Evolutionary conservation across 2,329 filamentous ascomycete species (phyloP).

Genomic region (Aspergillus brasiliensis): DNA sequence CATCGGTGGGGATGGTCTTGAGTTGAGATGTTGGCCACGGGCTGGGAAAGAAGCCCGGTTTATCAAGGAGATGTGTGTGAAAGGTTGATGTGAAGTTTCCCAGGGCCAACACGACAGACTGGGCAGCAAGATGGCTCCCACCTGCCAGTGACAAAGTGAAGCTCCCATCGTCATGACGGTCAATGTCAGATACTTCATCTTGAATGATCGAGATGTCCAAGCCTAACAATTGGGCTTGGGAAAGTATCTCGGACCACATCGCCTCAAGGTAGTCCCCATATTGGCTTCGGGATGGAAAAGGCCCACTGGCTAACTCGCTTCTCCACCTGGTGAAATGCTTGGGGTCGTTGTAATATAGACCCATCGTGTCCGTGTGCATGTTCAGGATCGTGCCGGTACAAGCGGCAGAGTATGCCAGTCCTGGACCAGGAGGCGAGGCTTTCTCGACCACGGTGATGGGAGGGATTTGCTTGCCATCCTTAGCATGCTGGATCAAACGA

Average conservation of each 20-base stretch:
- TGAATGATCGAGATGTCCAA: constrained; percentile 7
- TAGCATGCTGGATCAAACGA: constrained; percentile 10
- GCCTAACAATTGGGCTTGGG: constrained; percentile 4
- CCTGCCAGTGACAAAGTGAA: neutral
- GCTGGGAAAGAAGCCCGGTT: constrained; percentile 10
- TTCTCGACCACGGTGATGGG: constrained; percentile 7
- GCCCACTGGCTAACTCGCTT: neutral
- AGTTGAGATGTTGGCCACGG: constrained; percentile 15
- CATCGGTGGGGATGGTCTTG: constrained; percentile 4
- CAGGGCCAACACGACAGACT: constrained; percentile 7
- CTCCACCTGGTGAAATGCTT: constrained; percentile 12
- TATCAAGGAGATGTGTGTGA: constrained; percentile 9
- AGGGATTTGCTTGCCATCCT: neutral
- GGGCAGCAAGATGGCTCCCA: neutral
- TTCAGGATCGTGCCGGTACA: constrained; percentile 13
- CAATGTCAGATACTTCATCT: constrained; percentile 8
- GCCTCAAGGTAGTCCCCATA: constrained; percentile 14
- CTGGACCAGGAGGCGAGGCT: constrained; percentile 1
- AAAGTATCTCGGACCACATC: constrained; percentile 6
- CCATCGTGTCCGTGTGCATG: constrained; percentile 15
- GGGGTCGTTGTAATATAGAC: constrained; percentile 9
- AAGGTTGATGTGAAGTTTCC: constrained; percentile 10
- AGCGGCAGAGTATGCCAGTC: constrained; percentile 8
- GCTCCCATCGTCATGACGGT: constrained; percentile 8
- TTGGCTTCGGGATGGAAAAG: constrained; percentile 8